Percentiles rank a stretch among this genome's conserved stretches.
phyloP scores from a whole-genome alignment of 106 monocot species.

The Dioscorea dumetorum region DNA sequence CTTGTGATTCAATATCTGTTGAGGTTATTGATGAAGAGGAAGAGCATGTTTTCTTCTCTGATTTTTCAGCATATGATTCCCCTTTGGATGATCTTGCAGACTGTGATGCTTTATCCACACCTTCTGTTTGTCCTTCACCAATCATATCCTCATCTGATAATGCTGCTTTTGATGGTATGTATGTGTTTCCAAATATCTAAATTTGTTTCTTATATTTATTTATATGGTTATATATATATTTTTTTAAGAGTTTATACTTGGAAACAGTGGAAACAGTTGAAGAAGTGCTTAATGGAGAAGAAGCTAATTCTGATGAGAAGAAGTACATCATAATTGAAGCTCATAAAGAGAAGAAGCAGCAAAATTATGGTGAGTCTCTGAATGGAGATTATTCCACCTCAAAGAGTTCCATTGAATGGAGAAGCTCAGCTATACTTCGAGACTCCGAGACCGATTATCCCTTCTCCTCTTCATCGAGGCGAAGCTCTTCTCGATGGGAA shows the following conservation, averaged over 20 bases:
- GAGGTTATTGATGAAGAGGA: slow-evolving; percentile 28
- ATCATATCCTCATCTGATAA: slow-evolving; percentile 1
- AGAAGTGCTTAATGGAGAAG: slow-evolving; percentile 1
- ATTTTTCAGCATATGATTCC: slow-evolving; percentile 27
- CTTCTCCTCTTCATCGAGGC: slow-evolving; percentile 88
- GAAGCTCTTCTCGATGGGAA: slow-evolving; percentile 86
- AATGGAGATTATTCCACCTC: slow-evolving; percentile 66
- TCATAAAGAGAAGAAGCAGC: slow-evolving; percentile 11
- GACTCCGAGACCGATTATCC: slow-evolving; percentile 80
- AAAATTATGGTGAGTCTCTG: slow-evolving; percentile 27
- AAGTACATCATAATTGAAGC: slow-evolving; percentile 8
- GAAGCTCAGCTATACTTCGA: slow-evolving; percentile 53
- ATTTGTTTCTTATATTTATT: not conserved
- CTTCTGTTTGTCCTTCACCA: not conserved
- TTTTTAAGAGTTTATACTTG: too few species aligned
- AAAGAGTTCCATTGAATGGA: slow-evolving; percentile 88
- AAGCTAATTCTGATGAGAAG: slow-evolving; percentile 14
- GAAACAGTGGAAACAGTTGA: too few species aligned
- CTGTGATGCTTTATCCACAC: not conserved
- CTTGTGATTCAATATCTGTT: slow-evolving; percentile 13
- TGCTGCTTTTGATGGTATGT: not conserved
- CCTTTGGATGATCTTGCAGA: slow-evolving; percentile 14
- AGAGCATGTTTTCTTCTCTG: slow-evolving; percentile 25
- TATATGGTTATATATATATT: too few species aligned
- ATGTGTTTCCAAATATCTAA: not conserved